Percentiles rank a stretch among this genome's conserved stretches.
Conservation (phyloP, 177 flowering plant genomes). For the Tripterygium wilfordii region DNA sequence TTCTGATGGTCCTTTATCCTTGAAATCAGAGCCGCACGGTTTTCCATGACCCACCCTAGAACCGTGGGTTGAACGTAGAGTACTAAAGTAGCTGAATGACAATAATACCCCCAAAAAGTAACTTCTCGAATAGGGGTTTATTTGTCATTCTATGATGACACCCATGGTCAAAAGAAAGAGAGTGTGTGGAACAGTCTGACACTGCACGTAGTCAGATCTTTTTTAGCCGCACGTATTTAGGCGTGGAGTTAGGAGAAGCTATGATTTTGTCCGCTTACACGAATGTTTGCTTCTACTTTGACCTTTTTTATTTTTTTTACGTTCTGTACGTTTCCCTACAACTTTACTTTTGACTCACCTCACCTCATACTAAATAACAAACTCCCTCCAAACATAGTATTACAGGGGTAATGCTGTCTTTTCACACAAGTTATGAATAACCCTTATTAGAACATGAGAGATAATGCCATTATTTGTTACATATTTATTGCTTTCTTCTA, state of each 20-base stretch:
- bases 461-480: too few relatives aligned
- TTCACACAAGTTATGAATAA: too few relatives aligned
- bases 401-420: too few relatives aligned
- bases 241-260: conserved; percentile 17
- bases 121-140: background rate
- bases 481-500: too few relatives aligned
- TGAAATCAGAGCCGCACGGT: conserved; percentile 15
- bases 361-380: too few relatives aligned
- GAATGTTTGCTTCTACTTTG: conserved; percentile 7
- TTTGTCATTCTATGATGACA: background rate
- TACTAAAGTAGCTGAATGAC: background rate
- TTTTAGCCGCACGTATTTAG: background rate
- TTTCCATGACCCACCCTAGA: background rate
- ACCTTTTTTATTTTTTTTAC: conserved; percentile 1
- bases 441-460: too few relatives aligned
- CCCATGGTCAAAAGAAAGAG: background rate
- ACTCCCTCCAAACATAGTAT: too few relatives aligned
- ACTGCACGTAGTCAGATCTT: background rate
- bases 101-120: conserved; percentile 1
- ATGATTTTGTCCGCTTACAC: conserved; percentile 25
- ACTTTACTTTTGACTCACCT: conserved; percentile 8
- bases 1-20: conserved; percentile 3
- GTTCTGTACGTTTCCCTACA: too few relatives aligned
- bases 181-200: conserved; percentile 3
- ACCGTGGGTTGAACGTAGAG: too few relatives aligned